These are phyloP conservation scores for Colletotrichum gigasporum DNA, from an alignment of 2,329 filamentous ascomycete species.

Conservation along the genomic window DNA sequence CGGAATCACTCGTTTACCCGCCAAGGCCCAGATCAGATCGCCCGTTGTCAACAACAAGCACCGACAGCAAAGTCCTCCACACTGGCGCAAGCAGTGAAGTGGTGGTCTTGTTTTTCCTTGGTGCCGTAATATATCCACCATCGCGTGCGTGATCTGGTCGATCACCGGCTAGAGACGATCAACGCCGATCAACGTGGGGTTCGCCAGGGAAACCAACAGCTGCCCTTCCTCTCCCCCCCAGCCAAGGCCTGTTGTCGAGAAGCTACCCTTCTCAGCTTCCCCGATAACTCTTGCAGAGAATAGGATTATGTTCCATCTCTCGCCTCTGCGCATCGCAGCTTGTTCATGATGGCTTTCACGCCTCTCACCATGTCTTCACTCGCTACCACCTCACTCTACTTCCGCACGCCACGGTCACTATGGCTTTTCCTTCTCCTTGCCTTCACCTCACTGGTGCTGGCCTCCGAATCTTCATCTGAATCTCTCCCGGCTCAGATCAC, in stretches of 20 bases:
- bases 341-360: slow-evolving; percentile 38
- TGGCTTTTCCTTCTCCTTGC: slow-evolving; percentile 41
- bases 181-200: slow-evolving; percentile 31
- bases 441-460: slow-evolving; percentile 32
- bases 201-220: neutral
- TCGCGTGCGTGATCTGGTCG: slow-evolving; percentile 25
- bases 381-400: slow-evolving; percentile 15
- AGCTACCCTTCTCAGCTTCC: neutral
- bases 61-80: neutral
- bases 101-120: slow-evolving; percentile 25
- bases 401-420: slow-evolving; percentile 37
- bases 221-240: neutral
- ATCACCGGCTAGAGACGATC: slow-evolving; percentile 20
- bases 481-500: slow-evolving; percentile 19
- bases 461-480: slow-evolving; percentile 1
- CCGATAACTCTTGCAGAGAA: slow-evolving; percentile 22
- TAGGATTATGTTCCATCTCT: slow-evolving; percentile 37
- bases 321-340: slow-evolving; percentile 34
- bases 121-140: slow-evolving; percentile 24
- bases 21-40: neutral
- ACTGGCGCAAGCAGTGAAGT: slow-evolving; percentile 4
- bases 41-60: neutral
- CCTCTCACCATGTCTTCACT: slow-evolving; percentile 18
- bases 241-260: neutral
- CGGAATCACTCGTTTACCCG: slow-evolving; percentile 24